These are phyloP conservation scores for Lithospermum erythrorhizon DNA, from an alignment of 257 asterid species.

Conservation along the genomic window DNA sequence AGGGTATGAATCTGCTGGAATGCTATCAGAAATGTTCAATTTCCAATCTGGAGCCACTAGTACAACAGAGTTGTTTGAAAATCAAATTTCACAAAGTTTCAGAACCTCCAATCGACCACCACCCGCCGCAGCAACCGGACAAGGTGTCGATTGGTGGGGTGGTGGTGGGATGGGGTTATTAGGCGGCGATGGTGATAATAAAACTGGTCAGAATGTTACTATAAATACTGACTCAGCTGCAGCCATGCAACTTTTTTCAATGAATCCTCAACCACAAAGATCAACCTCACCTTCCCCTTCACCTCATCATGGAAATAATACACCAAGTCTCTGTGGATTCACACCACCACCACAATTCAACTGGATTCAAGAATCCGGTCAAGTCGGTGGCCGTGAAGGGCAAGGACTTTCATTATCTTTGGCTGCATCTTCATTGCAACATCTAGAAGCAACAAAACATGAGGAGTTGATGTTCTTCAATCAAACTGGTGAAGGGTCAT, in stretches of 20 bases:
- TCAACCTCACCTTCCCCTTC: constrained; percentile 70
- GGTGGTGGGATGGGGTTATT: constrained; percentile 19
- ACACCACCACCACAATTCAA: constrained; percentile 41
- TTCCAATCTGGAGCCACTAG: constrained; percentile 37
- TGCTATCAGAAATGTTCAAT: constrained; percentile 86
- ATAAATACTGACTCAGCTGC: constrained; percentile 56
- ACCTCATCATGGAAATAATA: constrained; percentile 20
- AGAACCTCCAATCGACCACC: constrained; percentile 21
- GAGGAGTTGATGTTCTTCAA: constrained; percentile 70
- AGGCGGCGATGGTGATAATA: constrained; percentile 26
- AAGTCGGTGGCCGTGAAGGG: constrained; percentile 32
- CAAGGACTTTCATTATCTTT: constrained; percentile 82
- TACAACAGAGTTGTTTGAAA: constrained; percentile 47
- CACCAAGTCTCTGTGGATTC: constrained; percentile 15
- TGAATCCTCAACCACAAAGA: constrained; percentile 64
- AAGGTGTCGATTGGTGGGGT: constrained; percentile 42
- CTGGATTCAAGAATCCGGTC: constrained; percentile 35
- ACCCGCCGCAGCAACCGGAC: constrained; percentile 16
- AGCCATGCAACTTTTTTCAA: constrained; percentile 93
- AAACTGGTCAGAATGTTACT: constrained; percentile 30
- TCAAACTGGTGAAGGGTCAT: constrained; percentile 33
- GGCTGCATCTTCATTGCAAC: constrained; percentile 74
- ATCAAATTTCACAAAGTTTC: constrained; percentile 41
- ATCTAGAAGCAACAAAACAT: constrained; percentile 57
- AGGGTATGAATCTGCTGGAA: constrained; percentile 66